These are phyloP conservation scores for Sugiyamaella grinbergsii DNA, from an alignment of 1,139 yeast genomes.

Conservation along the genomic window DNA sequence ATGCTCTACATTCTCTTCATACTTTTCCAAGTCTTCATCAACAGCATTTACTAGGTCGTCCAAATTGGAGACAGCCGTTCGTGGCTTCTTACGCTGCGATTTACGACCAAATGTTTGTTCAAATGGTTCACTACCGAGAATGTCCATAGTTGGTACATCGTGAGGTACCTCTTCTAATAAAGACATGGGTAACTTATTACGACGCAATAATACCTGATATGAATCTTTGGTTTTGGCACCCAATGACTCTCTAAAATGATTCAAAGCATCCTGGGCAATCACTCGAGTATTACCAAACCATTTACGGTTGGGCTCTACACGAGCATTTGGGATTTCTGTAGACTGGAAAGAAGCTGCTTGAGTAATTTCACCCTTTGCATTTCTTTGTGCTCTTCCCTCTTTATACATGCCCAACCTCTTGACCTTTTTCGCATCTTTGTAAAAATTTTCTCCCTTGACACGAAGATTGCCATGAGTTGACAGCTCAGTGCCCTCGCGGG, in stretches of 20 bases:
- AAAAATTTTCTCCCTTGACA: constrained; percentile 96
- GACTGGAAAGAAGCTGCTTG: constrained; percentile 88
- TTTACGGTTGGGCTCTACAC: constrained; percentile 93
- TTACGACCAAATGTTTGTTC: constrained; percentile 89
- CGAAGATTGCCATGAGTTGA: constrained; percentile 76
- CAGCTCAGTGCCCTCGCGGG: constrained; percentile 68
- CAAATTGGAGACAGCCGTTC: constrained; percentile 71
- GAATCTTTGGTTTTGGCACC: constrained; percentile 85
- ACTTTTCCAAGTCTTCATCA: constrained; percentile 59
- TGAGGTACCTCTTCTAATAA: constrained; percentile 64
- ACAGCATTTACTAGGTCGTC: constrained; percentile 76
- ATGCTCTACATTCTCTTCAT: constrained; percentile 61
- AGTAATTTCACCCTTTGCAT: constrained; percentile 83
- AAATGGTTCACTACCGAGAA: constrained; percentile 86
- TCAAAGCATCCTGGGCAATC: constrained; percentile 92
- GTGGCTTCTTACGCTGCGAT: constrained; percentile 89
- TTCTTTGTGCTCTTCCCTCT: constrained; percentile 82
- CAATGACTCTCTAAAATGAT: constrained; percentile 92
- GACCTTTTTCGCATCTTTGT: constrained; percentile 88
- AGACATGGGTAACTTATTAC: constrained; percentile 96
- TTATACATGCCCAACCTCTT: constrained; percentile 91
- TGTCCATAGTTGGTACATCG: constrained; percentile 67
- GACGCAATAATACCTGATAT: constrained; percentile 80
- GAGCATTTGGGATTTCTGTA: constrained; percentile 83
- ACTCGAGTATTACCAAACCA: constrained; percentile 99